Percentiles rank a stretch among this genome's conserved stretches.
These are phyloP conservation scores for Paracorniculantispora psalliotae DNA, from an alignment of 2,329 filamentous ascomycete genomes.

Conservation along the genomic window DNA sequence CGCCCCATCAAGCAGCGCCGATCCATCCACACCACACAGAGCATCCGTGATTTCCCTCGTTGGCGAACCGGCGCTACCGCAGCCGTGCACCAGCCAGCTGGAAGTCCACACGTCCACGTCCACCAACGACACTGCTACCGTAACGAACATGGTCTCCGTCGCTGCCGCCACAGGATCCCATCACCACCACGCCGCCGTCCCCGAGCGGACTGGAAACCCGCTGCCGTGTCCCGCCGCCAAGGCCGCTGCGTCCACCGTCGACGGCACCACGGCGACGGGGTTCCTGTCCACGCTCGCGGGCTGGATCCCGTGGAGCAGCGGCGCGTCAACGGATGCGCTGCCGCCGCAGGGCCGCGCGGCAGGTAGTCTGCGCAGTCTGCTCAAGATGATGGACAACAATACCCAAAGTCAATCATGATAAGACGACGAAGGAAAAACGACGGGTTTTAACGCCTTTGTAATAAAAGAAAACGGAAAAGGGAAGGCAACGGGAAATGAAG, in stretches of 20 bases:
- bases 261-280: slow-evolving; percentile 11
- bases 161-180: no score
- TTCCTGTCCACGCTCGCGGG: slow-evolving; percentile 13
- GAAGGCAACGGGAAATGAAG: no score
- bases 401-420: background rate
- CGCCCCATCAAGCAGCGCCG: background rate
- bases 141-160: slow-evolving; percentile 6
- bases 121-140: background rate
- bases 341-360: slow-evolving; percentile 45
- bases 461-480: no score
- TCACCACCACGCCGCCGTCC: background rate
- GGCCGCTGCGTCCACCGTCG: slow-evolving; percentile 2
- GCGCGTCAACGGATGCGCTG: slow-evolving; percentile 19
- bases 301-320: slow-evolving; percentile 14
- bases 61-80: slow-evolving; percentile 52
- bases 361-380: slow-evolving; percentile 49
- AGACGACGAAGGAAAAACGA: no score
- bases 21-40: slow-evolving; percentile 32
- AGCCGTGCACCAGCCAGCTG: slow-evolving; percentile 49
- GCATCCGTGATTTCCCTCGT: slow-evolving; percentile 31
- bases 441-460: no score
- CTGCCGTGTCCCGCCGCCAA: slow-evolving; percentile 13
- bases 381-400: slow-evolving; percentile 28
- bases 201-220: background rate
- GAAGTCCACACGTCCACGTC: slow-evolving; percentile 37